These are phyloP conservation scores for Plectosphaerella cucumerina DNA, from an alignment of 2,329 filamentous ascomycete species.

Conservation along the genomic window DNA sequence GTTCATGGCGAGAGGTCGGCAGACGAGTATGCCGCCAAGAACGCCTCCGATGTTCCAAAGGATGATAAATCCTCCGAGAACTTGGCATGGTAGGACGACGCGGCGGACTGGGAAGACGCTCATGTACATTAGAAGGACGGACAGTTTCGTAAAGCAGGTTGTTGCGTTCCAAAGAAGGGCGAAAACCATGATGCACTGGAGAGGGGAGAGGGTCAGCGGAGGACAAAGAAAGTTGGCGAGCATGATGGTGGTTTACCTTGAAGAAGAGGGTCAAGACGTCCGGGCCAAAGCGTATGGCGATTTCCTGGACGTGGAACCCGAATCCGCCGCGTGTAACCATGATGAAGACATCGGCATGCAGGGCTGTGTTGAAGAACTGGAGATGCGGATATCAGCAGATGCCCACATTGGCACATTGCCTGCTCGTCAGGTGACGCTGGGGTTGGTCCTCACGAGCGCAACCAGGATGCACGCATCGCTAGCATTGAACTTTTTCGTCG, in stretches of 20 bases:
- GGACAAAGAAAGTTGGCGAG: not conserved
- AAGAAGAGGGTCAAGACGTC: constrained; percentile 5
- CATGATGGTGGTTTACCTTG: not conserved
- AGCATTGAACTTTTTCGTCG: not conserved
- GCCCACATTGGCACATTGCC: no score
- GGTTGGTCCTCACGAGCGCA: constrained; percentile 1
- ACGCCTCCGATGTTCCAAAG: constrained; percentile 20
- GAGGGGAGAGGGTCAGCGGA: not conserved
- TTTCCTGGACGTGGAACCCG: constrained; percentile 5
- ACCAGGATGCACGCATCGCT: constrained; percentile 7
- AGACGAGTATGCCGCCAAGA: constrained; percentile 23
- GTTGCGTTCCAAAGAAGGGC: constrained; percentile 2
- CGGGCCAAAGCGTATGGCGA: constrained; percentile 5
- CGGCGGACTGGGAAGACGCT: constrained; percentile 20
- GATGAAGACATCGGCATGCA: constrained; percentile 4
- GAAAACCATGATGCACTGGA: constrained; percentile 3
- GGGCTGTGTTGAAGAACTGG: constrained; percentile 6
- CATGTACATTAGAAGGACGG: constrained; percentile 23
- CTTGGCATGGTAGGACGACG: constrained; percentile 17
- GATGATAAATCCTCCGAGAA: constrained; percentile 16
- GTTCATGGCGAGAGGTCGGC: constrained; percentile 26
- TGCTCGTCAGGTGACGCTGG: no score
- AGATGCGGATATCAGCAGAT: not conserved
- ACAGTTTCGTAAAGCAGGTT: constrained; percentile 16
- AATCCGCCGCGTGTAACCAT: constrained; percentile 6